Base-by-base conservation (phyloP, 2,329 filamentous ascomycete species). In the Periconia sp. region DNA sequence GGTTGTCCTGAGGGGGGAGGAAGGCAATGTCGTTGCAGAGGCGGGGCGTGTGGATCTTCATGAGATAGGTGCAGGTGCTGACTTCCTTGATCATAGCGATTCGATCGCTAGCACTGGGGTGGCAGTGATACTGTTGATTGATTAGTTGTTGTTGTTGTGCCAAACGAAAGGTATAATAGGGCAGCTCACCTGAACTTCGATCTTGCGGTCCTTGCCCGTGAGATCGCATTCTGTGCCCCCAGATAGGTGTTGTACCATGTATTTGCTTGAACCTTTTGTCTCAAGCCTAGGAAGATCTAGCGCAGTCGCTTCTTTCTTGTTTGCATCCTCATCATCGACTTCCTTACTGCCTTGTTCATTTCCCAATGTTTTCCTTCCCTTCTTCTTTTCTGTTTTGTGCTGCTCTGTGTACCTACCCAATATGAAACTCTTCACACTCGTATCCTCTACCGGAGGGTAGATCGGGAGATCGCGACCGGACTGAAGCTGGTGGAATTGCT, bases 21-120 rank as follows among this genome's bases (percentile, higher is more conserved):
- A 97, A 97, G 10, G 91, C 91, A 10, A 91, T 85, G 62, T 97
- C 92, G 68, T 88, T 85, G 76, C 92, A 97, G 13, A 97, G 84
- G 1, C 91, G 86, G 0, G 92, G 91, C 0, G 92, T 96, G 70
- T 96, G 89, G 58, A 97, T 85, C 31, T 96, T 85, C 92, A 97
- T 96, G 50, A 96, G 81, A 70, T 97, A 97, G 13, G 91, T 86
- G 76, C 92, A 97, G 11, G 91, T 96, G 2, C 88, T 89, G 1
- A 93, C 85, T 72, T 97, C 92, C 73, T 96, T 96, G 75, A 97
- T 95, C 85, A 91, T 92, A 42, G 88, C 88, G 64, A 97, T 96
- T 45, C 88, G 85, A 70, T 96, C 88, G 45, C 78, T 80, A 2
- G 84, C 84, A 46, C 89, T 87, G 0, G 90, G 91, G 64, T 90